Evolutionary conservation across 2,329 filamentous ascomycete species (phyloP), one percentile per base, ranked within the genome.

Genomic region (Aspergillus brunneoviolaceus): DNA sequence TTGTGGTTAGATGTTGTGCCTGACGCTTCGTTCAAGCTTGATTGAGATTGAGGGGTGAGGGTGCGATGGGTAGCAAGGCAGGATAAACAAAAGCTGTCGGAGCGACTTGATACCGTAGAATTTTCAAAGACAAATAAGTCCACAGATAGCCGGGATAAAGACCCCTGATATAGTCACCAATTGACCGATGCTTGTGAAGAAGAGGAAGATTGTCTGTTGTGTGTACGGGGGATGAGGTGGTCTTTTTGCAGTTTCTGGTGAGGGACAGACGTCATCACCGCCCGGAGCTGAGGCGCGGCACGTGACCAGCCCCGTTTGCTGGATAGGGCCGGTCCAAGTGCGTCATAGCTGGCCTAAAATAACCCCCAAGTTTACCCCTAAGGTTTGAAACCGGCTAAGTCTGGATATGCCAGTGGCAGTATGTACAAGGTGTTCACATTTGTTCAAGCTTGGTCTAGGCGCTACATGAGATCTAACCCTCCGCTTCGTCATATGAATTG

Each of bases 401-500:
- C 16, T 33, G 35, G 21, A 51, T 47, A 29, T 29, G 27, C 9
- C 23, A 35, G 25, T 29, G 48, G 50, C 42, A 14, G 51, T 57
- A 39, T 51, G 33, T 55, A 58, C 31, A 52, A 5, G 33, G 21
- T 35, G 39, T 47, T 25, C 49, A 10, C 51, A n/a, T 49, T 21
- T 25, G 48, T 56, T 48, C 39, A 25, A 51, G 50, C 29, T 31
- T 23, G 16, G 19, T 42, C 35, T 31, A 29, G 16, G 45, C 6
- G 16, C 35, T 50, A 33, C 33, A 23, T 48, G 45, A 19, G 2
- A 7, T 48, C 61, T 62, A 73, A 35, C 72, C 89, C 76, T 92
- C 91, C 52, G 90, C 87, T 57, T 70, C 67, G 69, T 93, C 90
- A 72, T 96, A 96, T 56, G 88, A 86, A 73, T 96, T 96, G 51